Conservation (phyloP, 805 yeast species). For the Schizosaccharomyces japonicus region DNA sequence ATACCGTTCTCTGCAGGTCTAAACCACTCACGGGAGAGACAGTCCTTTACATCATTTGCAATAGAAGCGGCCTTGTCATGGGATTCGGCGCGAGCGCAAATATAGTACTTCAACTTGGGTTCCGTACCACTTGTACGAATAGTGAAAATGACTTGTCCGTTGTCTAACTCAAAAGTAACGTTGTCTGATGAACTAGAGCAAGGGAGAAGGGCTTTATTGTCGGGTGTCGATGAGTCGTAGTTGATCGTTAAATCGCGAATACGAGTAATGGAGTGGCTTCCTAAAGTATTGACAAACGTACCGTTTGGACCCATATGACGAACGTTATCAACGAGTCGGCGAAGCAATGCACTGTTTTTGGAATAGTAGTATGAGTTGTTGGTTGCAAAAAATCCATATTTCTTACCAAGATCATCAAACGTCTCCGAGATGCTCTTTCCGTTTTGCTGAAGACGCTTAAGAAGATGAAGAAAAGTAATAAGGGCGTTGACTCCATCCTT, state of each 20-base stretch:
- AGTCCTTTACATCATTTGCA: constrained; percentile 46
- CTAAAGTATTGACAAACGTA: constrained; percentile 27
- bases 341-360: constrained; percentile 14
- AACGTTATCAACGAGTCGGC: background rate
- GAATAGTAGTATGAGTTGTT: constrained; percentile 68
- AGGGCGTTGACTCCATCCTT: constrained; percentile 83
- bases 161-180: constrained; percentile 41
- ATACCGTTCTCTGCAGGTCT: constrained; percentile 30
- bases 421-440: constrained; percentile 9
- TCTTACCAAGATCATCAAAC: constrained; percentile 32
- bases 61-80: constrained; percentile 20
- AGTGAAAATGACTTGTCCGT: constrained; percentile 41
- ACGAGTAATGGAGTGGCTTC: constrained; percentile 28
- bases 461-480: constrained; percentile 48
- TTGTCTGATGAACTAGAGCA: constrained; percentile 55
- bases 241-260: constrained; percentile 80
- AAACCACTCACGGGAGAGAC: constrained; percentile 50
- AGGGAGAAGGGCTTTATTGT: constrained; percentile 41
- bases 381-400: constrained; percentile 63
- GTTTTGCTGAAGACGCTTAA: constrained; percentile 10
- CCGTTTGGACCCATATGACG: constrained; percentile 8
- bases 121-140: constrained; percentile 92
- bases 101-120: constrained; percentile 76
- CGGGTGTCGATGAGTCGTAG: constrained; percentile 42
- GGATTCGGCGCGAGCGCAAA: constrained; percentile 13